Conservation (phyloP, 2,329 filamentous ascomycete species). For the Furcasterigmium sp. region DNA sequence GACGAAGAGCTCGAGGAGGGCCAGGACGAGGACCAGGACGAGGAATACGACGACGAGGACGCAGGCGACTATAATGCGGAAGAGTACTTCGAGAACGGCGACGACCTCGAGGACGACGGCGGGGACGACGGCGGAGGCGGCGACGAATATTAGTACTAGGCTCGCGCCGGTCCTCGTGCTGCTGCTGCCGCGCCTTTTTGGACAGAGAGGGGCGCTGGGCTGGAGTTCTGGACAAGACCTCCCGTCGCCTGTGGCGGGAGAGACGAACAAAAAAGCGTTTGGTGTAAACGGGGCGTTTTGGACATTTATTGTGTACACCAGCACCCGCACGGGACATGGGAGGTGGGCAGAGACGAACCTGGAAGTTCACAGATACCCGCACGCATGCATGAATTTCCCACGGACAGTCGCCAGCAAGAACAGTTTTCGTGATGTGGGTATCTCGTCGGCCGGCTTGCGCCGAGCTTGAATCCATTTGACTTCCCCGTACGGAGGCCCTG, state of each 20-base stretch:
- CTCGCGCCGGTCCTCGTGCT: no score
- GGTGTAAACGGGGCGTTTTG: no score
- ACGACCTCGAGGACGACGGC: slow-evolving; percentile 47
- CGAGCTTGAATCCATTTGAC: not conserved
- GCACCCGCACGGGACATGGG: no score
- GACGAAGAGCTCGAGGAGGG: slow-evolving; percentile 42
- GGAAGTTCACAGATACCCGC: not conserved
- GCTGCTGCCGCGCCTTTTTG: not conserved
- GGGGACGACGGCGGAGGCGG: slow-evolving; percentile 43
- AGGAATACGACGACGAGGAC: slow-evolving; percentile 51
- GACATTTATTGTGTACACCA: no score
- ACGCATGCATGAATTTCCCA: not conserved
- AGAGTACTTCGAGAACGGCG: slow-evolving; percentile 54
- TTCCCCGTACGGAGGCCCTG: no score
- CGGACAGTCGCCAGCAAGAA: no score
- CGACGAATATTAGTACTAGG: not conserved
- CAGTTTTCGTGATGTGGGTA: not conserved
- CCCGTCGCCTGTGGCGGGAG: no score
- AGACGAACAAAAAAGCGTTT: no score
- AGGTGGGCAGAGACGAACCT: not conserved
- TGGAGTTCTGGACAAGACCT: no score
- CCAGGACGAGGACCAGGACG: slow-evolving; percentile 41
- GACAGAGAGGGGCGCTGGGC: not conserved
- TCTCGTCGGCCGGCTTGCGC: not conserved
- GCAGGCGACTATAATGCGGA: slow-evolving; percentile 59